These are phyloP conservation scores for Scenedesmus sp. DNA, from an alignment of 163 green algal species.

Conservation along the genomic window DNA sequence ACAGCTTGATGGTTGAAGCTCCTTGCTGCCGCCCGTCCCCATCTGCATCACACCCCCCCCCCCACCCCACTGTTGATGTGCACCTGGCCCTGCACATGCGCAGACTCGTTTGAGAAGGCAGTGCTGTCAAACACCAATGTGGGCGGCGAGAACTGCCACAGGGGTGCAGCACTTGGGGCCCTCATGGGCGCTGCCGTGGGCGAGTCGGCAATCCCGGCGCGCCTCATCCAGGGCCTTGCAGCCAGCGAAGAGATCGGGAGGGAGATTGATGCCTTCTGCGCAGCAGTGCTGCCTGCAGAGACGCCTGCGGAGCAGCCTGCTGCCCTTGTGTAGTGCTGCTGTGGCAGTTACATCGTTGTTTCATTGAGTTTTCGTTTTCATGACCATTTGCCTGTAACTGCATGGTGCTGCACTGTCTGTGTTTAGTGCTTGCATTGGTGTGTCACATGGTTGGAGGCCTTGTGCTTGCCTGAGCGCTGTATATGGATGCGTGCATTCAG, in stretches of 20 bases:
- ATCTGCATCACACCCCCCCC: too few species aligned
- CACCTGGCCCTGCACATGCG: neutral
- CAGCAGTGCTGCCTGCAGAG: slow-evolving; percentile 48
- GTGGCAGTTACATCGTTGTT: neutral
- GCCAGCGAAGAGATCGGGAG: slow-evolving; percentile 56
- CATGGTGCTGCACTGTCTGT: too few species aligned
- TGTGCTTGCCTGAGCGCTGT: too few species aligned
- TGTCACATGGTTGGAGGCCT: too few species aligned
- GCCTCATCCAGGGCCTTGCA: slow-evolving; percentile 69
- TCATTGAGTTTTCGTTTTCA: neutral
- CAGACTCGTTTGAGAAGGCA: slow-evolving; percentile 77
- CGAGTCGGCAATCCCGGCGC: slow-evolving; percentile 65
- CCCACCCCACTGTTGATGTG: too few species aligned
- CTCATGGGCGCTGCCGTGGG: slow-evolving; percentile 75
- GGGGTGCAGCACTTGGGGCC: slow-evolving; percentile 67
- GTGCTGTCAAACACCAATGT: slow-evolving; percentile 84
- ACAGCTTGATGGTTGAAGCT: too few species aligned
- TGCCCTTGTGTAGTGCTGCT: too few species aligned
- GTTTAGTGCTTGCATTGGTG: too few species aligned
- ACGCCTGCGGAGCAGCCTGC: neutral
- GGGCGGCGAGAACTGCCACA: slow-evolving; percentile 85
- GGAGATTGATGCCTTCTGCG: slow-evolving; percentile 72
- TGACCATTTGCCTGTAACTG: too few species aligned
- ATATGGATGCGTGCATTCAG: too few species aligned
- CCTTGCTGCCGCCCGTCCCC: too few species aligned